Conservation (phyloP, 805 yeast genomes). For the Metschnikowia orientalis region DNA sequence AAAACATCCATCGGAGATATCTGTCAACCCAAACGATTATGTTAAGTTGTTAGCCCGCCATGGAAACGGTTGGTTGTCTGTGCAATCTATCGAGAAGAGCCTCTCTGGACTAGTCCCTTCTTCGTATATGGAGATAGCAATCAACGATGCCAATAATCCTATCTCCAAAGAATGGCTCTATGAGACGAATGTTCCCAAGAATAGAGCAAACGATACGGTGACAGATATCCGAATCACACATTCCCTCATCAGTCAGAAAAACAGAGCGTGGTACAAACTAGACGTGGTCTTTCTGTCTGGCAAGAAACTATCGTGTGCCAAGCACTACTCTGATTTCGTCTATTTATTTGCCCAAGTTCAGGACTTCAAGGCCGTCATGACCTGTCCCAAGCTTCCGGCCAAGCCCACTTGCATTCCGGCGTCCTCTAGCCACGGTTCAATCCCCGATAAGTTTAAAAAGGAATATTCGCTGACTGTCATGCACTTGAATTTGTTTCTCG, state of each 20-base stretch:
- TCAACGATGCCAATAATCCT: slow-evolving; percentile 35
- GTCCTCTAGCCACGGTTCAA: not conserved
- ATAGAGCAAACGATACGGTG: slow-evolving; percentile 7
- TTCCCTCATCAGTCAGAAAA: slow-evolving; percentile 23
- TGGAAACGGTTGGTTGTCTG: slow-evolving; percentile 40
- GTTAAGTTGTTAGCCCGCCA: slow-evolving; percentile 30
- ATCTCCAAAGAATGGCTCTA: slow-evolving; percentile 30
- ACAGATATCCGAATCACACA: slow-evolving; percentile 20
- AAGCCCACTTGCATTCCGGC: not conserved
- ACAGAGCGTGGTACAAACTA: slow-evolving; percentile 33
- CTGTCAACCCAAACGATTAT: slow-evolving; percentile 25
- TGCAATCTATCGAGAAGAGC: slow-evolving; percentile 24
- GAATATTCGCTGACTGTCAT: slow-evolving; percentile 1
- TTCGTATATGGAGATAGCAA: slow-evolving; percentile 35
- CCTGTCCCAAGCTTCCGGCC: not conserved
- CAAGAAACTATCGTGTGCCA: slow-evolving; percentile 23
- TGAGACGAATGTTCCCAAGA: slow-evolving; percentile 7
- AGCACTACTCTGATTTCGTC: slow-evolving; percentile 36
- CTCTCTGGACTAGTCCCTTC: slow-evolving; percentile 36
- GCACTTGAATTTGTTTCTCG: slow-evolving; percentile 2
- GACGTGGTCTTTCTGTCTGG: slow-evolving; percentile 21
- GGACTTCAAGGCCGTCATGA: not conserved
- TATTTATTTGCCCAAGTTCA: slow-evolving; percentile 22
- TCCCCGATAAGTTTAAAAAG: not conserved
- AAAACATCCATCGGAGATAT: slow-evolving; percentile 25